phyloP scores from a whole-genome alignment of 1,284 basidiomycete genomes.

The Sanguinoderma infundibulare region DNA sequence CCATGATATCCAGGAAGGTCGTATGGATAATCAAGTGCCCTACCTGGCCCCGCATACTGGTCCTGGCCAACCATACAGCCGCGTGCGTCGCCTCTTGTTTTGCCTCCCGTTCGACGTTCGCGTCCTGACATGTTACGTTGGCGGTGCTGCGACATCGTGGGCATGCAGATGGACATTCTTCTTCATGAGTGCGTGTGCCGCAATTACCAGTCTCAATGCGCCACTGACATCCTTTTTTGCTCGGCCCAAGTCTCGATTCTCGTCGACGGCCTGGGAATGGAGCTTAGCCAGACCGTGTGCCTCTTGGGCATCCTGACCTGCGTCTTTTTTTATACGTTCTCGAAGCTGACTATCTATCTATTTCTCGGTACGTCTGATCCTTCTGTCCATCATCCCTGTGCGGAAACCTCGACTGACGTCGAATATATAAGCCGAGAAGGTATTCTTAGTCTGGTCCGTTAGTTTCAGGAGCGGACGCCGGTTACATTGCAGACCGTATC shows the following conservation, averaged over 20 bases:
- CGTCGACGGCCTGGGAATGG: slow-evolving; percentile 43
- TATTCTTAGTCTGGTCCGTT: slow-evolving; percentile 40
- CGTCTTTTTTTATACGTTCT: slow-evolving; percentile 43
- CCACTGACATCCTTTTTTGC: too few species aligned
- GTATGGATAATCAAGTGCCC: background rate
- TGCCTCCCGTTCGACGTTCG: background rate
- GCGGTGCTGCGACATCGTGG: too few species aligned
- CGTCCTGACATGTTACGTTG: too few species aligned
- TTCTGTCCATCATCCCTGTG: background rate
- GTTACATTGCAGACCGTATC: slow-evolving; percentile 41
- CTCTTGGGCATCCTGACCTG: slow-evolving; percentile 41
- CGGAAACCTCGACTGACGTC: slow-evolving; percentile 8
- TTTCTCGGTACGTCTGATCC: slow-evolving; percentile 36
- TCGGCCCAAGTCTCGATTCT: slow-evolving; percentile 36
- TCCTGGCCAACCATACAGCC: slow-evolving; percentile 35
- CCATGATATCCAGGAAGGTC: slow-evolving; percentile 36
- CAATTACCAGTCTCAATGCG: too few species aligned
- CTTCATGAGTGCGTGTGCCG: slow-evolving; percentile 33
- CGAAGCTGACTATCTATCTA: slow-evolving; percentile 44
- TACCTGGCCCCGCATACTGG: slow-evolving; percentile 33
- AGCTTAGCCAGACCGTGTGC: slow-evolving; percentile 36
- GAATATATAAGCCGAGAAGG: slow-evolving; percentile 38
- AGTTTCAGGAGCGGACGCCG: slow-evolving; percentile 28
- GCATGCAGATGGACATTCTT: slow-evolving; percentile 37
- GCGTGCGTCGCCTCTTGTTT: slow-evolving; percentile 30